Evolutionary conservation across 257 asterid genomes (phyloP).

Genomic region (Solanum bulbocastanum): DNA sequence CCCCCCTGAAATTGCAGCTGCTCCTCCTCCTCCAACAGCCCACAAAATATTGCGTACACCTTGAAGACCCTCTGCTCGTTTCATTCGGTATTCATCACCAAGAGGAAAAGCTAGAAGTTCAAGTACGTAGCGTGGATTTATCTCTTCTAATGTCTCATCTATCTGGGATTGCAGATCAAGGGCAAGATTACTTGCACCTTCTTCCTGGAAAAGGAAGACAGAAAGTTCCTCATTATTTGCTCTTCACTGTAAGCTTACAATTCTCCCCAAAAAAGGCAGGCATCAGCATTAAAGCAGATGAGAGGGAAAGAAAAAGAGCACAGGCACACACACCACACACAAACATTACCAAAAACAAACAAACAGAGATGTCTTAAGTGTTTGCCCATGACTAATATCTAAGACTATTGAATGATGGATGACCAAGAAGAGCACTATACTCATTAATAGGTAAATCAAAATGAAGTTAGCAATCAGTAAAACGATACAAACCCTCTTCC

Average conservation of each 20-base stretch:
- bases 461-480: not conserved
- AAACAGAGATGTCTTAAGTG: not conserved
- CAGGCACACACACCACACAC: too few species aligned
- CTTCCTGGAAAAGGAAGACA: conserved; percentile 47
- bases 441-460: not conserved
- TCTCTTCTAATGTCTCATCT: conserved; percentile 91
- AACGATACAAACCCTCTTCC: not conserved
- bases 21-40: conserved; percentile 99
- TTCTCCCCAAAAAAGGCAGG: not conserved
- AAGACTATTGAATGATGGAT: not conserved
- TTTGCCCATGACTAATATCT: not conserved
- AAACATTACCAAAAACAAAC: not conserved
- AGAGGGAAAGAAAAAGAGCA: not conserved
- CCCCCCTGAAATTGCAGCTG: conserved; percentile 90
- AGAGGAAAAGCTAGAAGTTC: conserved; percentile 86
- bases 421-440: not conserved
- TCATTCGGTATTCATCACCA: conserved; percentile 52
- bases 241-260: not conserved
- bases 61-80: conserved; percentile 85
- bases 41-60: conserved; percentile 87
- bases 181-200: conserved; percentile 93
- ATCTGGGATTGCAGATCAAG: conserved; percentile 88
- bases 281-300: not conserved
- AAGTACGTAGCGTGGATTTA: conserved; percentile 67
- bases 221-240: not conserved